Evolutionary conservation across 257 asterid species (phyloP).

Genomic region (Nicotiana obtusifolia): DNA sequence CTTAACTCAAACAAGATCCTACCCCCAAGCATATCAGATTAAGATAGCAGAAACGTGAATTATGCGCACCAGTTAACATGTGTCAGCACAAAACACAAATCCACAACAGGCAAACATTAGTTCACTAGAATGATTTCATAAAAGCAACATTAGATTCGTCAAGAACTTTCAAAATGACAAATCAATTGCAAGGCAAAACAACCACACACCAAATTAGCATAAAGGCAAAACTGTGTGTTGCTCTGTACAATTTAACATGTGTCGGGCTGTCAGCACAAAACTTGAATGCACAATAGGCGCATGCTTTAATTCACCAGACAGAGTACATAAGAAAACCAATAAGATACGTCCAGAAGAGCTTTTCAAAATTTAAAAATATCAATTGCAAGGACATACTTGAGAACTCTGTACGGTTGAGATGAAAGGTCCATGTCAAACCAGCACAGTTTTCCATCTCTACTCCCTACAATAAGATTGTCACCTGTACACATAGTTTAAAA

Average conservation of each 20-base stretch:
- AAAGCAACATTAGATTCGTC: background rate
- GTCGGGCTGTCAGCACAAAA: background rate
- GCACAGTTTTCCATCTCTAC: slow-evolving; percentile 91
- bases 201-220: slow-evolving; percentile 32
- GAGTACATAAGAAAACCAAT: background rate
- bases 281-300: background rate
- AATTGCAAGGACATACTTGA: slow-evolving; percentile 46
- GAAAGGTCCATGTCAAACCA: slow-evolving; percentile 99
- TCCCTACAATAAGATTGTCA: slow-evolving; percentile 86
- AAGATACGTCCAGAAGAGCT: background rate
- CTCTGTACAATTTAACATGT: background rate
- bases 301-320: background rate
- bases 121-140: background rate
- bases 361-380: background rate
- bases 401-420: slow-evolving; percentile 79
- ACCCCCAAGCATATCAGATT: background rate
- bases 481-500: slow-evolving; percentile 42
- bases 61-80: background rate
- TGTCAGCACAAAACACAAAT: background rate
- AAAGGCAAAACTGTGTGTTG: background rate
- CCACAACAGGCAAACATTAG: background rate
- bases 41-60: background rate
- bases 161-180: background rate
- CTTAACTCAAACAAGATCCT: background rate
- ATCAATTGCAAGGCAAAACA: slow-evolving; percentile 33